Evolutionary conservation across 2,329 filamentous ascomycete species (phyloP), one percentile per base, ranked within the genome.

Genomic region (Phoma sp.): DNA sequence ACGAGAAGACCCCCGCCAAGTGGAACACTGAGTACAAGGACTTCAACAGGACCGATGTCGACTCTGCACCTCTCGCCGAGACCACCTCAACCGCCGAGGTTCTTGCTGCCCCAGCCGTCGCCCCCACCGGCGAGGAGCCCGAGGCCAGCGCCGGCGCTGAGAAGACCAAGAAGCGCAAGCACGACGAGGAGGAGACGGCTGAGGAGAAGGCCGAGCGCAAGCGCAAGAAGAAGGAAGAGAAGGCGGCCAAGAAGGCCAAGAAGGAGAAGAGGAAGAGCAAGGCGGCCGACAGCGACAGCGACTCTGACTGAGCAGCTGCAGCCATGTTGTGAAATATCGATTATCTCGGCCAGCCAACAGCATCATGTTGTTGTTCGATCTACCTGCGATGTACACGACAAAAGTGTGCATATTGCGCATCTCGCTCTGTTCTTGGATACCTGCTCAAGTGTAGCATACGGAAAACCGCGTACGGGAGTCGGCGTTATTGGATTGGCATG

Each of bases 1-100:
- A 98, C 77, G 93, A 97, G 76, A 87, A 88, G 61, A 99, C 95
- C 5, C 95, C 95, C 21, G 87, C 92, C 68, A 91, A 95, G 79
- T 99, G 95, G 95, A 92, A 90, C 66, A 80, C 85, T 30, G 90
- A 91, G 64, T 99, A 99, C 84, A 93, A 92, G 79, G 95, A 98
- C 81, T 96, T 69, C 54, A 70, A 64, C 57, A 65, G 66, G 39
- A 61, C 56, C 9, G 59, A 65, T 29, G 62, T 66, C 21, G 67
- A 63, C 37, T 56, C 61, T 9, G 61, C 60, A 21, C 63, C 64
- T 10, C 47, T 72, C 29, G 70, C 65, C 23, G 69, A 73, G 45
- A 74, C 67, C 17, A 73, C 72, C 7, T 64, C 68, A 5, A 65
- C 65, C 17, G 42, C 64, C 12, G 71, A 74, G 32, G 74, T 79